Conservation (phyloP, 1,284 basidiomycete species). For the Ceraceosorus bombacis region DNA sequence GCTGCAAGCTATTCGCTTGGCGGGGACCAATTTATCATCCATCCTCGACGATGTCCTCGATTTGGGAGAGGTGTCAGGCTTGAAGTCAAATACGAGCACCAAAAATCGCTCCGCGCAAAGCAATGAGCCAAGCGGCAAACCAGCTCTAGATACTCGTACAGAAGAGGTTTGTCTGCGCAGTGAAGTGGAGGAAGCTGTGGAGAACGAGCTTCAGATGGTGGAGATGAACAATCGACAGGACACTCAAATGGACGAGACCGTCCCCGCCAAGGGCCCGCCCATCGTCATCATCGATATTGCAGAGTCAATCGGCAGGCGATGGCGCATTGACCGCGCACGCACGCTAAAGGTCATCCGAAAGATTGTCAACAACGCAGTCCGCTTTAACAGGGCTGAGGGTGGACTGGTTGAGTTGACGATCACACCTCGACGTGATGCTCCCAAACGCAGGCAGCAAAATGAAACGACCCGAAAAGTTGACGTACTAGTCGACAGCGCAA, state of each 20-base stretch:
- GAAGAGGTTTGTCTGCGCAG: slow-evolving; percentile 15
- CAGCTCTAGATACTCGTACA: slow-evolving; percentile 12
- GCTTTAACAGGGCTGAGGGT: slow-evolving; percentile 15
- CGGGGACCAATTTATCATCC: slow-evolving; percentile 26
- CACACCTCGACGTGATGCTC: slow-evolving; percentile 6
- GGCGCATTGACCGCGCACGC: slow-evolving; percentile 18
- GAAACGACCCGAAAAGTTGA: slow-evolving; percentile 1
- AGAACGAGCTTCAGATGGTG: slow-evolving; percentile 25
- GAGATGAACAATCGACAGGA: slow-evolving; percentile 6
- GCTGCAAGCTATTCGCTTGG: slow-evolving; percentile 30
- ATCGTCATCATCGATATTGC: slow-evolving; percentile 25
- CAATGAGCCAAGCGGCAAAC: too few species aligned
- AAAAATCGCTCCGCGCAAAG: too few species aligned
- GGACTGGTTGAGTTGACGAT: slow-evolving; percentile 25
- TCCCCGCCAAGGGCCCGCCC: slow-evolving; percentile 3
- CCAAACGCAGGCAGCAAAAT: background rate
- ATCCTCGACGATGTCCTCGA: slow-evolving; percentile 38
- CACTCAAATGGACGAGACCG: slow-evolving; percentile 4
- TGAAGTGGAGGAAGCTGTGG: slow-evolving; percentile 25
- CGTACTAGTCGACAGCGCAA: slow-evolving; percentile 12
- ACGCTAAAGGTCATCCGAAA: slow-evolving; percentile 28
- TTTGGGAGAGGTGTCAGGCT: slow-evolving; percentile 28
- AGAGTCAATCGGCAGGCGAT: slow-evolving; percentile 10
- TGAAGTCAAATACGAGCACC: background rate
- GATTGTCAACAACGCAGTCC: slow-evolving; percentile 30